Evolutionary conservation across 306 rosid genomes (phyloP).

Genomic region (Datisca glomerata): DNA sequence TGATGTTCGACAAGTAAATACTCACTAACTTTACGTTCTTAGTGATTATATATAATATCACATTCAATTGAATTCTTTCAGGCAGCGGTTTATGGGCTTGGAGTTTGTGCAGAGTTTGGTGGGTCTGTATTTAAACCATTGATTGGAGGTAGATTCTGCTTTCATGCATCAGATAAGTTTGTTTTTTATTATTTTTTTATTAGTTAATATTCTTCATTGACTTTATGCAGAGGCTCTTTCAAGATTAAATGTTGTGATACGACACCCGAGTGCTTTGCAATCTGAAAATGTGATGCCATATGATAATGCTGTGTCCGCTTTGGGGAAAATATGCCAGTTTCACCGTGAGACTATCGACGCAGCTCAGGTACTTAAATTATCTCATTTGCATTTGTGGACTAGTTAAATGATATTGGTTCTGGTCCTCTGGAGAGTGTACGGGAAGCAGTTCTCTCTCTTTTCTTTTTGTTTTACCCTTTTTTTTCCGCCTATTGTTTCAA

Average conservation of each 20-base stretch:
- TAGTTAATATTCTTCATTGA: no score
- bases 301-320: constrained; percentile 96
- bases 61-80: no score
- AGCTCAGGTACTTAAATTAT: constrained; percentile 46
- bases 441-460: no score
- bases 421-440: no score
- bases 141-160: constrained; percentile 52
- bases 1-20: constrained; percentile 90
- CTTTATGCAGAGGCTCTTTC: constrained; percentile 83
- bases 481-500: no score
- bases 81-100: constrained; percentile 99
- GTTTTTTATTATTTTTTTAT: background rate
- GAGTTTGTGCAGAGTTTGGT: constrained; percentile 96
- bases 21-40: constrained; percentile 7
- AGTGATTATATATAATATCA: constrained; percentile 7
- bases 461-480: no score
- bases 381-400: no score
- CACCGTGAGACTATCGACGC: constrained; percentile 90
- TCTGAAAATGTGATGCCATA: constrained; percentile 85
- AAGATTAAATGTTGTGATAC: constrained; percentile 76
- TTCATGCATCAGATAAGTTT: background rate
- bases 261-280: constrained; percentile 75
- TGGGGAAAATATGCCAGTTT: constrained; percentile 79
- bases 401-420: no score
- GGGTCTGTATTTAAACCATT: constrained; percentile 80